These are phyloP conservation scores for Chlamydomonas asymmetrica DNA, from an alignment of 139 green algal species.

Conservation along the genomic window DNA sequence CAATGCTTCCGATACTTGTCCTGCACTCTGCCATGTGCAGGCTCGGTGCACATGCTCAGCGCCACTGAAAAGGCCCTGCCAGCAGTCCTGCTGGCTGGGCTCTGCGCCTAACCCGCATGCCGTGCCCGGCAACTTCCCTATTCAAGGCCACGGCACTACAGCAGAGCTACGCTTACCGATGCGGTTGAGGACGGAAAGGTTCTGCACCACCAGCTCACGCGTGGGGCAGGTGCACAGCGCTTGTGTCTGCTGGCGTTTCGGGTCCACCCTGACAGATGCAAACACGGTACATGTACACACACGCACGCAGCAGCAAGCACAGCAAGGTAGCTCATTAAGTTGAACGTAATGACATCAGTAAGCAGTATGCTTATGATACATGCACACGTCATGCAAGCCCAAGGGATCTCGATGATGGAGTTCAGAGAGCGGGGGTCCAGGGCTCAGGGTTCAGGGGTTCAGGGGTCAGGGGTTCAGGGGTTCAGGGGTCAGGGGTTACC, in stretches of 20 bases:
- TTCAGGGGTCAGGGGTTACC: conserved; percentile 25
- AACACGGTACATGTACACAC: neutral
- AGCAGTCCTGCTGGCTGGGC: too few relatives aligned
- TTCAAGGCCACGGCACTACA: too few relatives aligned
- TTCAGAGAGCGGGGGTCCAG: neutral
- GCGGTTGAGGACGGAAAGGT: conserved; percentile 81
- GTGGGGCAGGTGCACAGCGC: conserved; percentile 97
- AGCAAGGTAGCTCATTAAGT: neutral
- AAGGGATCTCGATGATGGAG: neutral
- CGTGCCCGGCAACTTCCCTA: too few relatives aligned
- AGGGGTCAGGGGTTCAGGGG: too few relatives aligned
- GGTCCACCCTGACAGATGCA: conserved; percentile 85
- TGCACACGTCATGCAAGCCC: neutral
- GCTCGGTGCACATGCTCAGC: too few relatives aligned
- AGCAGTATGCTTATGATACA: neutral
- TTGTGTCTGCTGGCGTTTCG: conserved; percentile 70
- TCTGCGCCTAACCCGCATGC: too few relatives aligned
- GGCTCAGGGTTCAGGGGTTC: too few relatives aligned
- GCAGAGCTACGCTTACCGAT: too few relatives aligned
- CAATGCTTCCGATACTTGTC: too few relatives aligned
- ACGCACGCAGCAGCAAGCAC: neutral
- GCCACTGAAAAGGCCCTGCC: too few relatives aligned
- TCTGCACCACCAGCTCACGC: conserved; percentile 93
- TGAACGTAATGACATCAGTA: neutral
- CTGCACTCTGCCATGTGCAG: too few relatives aligned